Conservation (phyloP, 2,329 filamentous ascomycete species). For the Cadophora sp. region DNA sequence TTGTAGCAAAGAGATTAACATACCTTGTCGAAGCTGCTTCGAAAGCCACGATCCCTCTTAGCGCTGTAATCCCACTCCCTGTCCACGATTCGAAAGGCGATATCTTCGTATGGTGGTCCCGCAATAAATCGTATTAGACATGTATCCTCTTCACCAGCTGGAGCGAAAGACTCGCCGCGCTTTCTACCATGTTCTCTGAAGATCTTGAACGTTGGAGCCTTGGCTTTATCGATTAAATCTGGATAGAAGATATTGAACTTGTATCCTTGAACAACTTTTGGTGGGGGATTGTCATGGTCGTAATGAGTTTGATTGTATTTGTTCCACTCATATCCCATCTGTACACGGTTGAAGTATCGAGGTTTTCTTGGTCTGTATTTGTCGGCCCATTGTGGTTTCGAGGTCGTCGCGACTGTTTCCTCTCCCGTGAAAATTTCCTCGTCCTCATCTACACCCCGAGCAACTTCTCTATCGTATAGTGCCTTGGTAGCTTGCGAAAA, state of each 20-base stretch:
- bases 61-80: constrained; percentile 99
- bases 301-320: constrained; percentile 99
- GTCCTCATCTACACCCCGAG: constrained; percentile 87
- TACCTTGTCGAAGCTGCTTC: constrained; percentile 97
- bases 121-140: constrained; percentile 96
- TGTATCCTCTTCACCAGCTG: constrained; percentile 94
- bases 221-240: constrained; percentile 92
- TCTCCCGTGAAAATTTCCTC: constrained; percentile 96
- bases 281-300: constrained; percentile 96
- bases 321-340: constrained; percentile 99
- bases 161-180: constrained; percentile 89
- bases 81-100: constrained; percentile 96
- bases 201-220: constrained; percentile 94
- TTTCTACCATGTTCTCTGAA: constrained; percentile 90
- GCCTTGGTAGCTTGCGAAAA: constrained; percentile 88
- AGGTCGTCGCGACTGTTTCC: constrained; percentile 72
- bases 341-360: constrained; percentile 95
- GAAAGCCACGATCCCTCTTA: constrained; percentile 93
- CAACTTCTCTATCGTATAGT: constrained; percentile 90
- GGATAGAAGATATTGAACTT: constrained; percentile 99
- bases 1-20: constrained; percentile 42
- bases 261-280: constrained; percentile 98
- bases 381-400: constrained; percentile 78
- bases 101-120: constrained; percentile 93
- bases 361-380: constrained; percentile 92